Evolutionary conservation across 176 grass and related monocot genomes (phyloP).

Genomic region (Rhynchospora breviuscula): DNA sequence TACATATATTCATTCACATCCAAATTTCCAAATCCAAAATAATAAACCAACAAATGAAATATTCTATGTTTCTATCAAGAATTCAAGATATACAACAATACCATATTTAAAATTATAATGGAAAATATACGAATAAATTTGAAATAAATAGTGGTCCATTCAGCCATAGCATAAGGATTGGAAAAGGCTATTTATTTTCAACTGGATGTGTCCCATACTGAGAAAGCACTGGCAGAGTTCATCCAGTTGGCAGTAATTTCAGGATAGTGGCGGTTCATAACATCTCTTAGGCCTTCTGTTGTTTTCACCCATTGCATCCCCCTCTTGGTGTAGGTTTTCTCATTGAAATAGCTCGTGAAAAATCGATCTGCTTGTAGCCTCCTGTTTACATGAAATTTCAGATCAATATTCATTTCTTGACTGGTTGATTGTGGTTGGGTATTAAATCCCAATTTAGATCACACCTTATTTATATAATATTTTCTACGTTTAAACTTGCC

Average conservation of each 20-base stretch:
- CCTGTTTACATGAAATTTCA: conserved; percentile 19
- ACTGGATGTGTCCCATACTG: conserved; percentile 4
- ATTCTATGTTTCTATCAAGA: not conserved
- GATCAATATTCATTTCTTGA: conserved; percentile 25
- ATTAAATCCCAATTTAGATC: not conserved
- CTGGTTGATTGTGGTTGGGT: conserved; percentile 9
- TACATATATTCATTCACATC: not conserved
- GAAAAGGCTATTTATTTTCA: not conserved
- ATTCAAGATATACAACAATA: not conserved
- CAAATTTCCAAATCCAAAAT: not conserved
- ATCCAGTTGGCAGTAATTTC: conserved; percentile 39
- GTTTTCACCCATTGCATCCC: conserved; percentile 42
- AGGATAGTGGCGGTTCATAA: conserved; percentile 44
- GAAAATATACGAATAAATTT: not conserved
- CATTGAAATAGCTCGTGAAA: conserved; percentile 54
- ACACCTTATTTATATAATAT: not conserved
- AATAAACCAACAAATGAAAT: not conserved
- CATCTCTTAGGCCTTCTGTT: conserved; percentile 50
- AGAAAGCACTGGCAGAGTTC: conserved; percentile 58
- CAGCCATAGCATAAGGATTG: not conserved
- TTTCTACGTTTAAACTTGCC: not conserved
- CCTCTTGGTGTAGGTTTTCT: conserved; percentile 56
- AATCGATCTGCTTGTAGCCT: conserved; percentile 59
- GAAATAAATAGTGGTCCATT: not conserved
- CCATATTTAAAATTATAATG: not conserved